Evolutionary conservation across 306 rosid species (phyloP), one percentile per base, ranked within the genome.

Genomic region (Inga laurina): DNA sequence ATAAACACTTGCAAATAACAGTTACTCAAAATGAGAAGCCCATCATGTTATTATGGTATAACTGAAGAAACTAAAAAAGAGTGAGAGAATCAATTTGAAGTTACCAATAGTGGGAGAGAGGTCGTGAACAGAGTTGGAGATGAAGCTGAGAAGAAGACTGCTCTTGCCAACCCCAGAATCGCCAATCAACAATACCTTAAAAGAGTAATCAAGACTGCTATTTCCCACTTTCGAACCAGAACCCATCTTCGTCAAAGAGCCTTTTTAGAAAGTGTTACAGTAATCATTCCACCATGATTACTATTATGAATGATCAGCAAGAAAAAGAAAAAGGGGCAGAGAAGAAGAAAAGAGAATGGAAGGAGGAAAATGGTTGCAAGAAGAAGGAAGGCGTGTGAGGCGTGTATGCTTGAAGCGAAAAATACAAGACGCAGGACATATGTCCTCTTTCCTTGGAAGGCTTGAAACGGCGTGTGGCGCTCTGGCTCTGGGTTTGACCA

Each of bases 131-230:
- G 90, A 90, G 72, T 89, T 87, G 82, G 97, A 91, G 74, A 92
- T 94, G 86, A 94, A 96, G 83, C 90, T 94, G 79, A 93, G 94
- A 57, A 96, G 93, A 80, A 96, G 93, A 81, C 98, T 90, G 85
- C 99, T 96, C 86, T 96, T 96, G 73, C 99, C 99, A 83, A 96
- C 99, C 66, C 97, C 97, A 85, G 97, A 96, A 85, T 96, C 99
- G 73, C 99, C 99, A 15, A 90, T 84, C 94, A 96, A 59, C 84
- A 94, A 83, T 30, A 96, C 86, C 94, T 96, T 96, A 81, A 94
- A 96, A 3, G 97, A 96, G 92, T 92, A 92, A 88, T 96, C 99
- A 79, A 79, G 86, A 84, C 76, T 91, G 79, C 78, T 71, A 76
- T 56, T 86, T 13, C 88, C 91, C 39, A 80, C 95, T 88, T 85